phyloP scores from a whole-genome alignment of 2,329 filamentous ascomycete species.

The Phyllachora maydis region DNA sequence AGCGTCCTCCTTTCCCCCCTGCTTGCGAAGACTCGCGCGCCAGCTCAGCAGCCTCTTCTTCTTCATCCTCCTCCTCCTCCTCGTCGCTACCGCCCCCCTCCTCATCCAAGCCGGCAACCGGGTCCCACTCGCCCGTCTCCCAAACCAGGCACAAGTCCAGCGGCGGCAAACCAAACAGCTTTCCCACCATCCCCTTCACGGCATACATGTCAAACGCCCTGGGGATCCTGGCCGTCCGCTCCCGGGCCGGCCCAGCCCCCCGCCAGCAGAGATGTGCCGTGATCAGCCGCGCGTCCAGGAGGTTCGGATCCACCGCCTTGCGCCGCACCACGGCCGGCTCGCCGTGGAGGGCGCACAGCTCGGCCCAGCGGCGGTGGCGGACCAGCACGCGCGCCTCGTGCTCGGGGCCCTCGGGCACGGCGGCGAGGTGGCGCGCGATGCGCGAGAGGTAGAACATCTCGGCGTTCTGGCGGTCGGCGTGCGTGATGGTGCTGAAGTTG shows the following conservation, averaged over 20 bases:
- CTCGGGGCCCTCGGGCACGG: slow-evolving; percentile 31
- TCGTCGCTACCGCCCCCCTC: slow-evolving; percentile 31
- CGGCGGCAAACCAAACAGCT: slow-evolving; percentile 44
- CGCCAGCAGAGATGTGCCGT: slow-evolving; percentile 30
- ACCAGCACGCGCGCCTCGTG: slow-evolving; percentile 32
- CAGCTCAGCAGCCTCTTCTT: slow-evolving; percentile 11
- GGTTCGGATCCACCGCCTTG: slow-evolving; percentile 47
- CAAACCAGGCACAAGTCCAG: slow-evolving; percentile 49
- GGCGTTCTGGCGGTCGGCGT: slow-evolving; percentile 62
- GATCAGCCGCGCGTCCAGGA: slow-evolving; percentile 61
- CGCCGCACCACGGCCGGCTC: slow-evolving; percentile 41
- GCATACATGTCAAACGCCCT: slow-evolving; percentile 63
- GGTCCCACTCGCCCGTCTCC: slow-evolving; percentile 86
- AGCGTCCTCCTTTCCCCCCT: slow-evolving; percentile 24
- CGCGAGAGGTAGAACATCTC: slow-evolving; percentile 85
- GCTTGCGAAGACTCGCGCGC: slow-evolving; percentile 4
- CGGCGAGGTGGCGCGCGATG: slow-evolving; percentile 55
- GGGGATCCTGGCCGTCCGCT: slow-evolving; percentile 35
- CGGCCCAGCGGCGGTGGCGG: slow-evolving; percentile 49
- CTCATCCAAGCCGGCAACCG: slow-evolving; percentile 41
- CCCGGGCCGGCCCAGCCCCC: slow-evolving; percentile 6
- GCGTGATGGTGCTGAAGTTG: slow-evolving; percentile 53
- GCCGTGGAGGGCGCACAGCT: slow-evolving; percentile 59
- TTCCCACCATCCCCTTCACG: slow-evolving; percentile 58
- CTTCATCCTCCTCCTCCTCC: slow-evolving; percentile 21